Conservation (phyloP, 2,329 filamentous ascomycete species). For the Alternaria triticina region DNA sequence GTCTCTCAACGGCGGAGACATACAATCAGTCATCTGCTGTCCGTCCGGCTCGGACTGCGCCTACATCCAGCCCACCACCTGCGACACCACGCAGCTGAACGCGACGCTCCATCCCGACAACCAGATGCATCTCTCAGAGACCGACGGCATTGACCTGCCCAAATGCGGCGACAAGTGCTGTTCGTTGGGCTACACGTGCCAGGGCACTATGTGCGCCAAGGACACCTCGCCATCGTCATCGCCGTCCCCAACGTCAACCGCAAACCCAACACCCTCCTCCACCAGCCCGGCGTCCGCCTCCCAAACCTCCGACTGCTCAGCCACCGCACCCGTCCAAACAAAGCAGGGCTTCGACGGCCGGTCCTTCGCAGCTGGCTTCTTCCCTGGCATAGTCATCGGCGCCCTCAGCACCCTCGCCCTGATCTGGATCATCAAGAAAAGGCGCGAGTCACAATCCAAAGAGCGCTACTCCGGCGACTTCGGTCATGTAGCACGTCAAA, state of each 20-base stretch:
- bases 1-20: slow-evolving; percentile 62
- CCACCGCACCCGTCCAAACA: slow-evolving; percentile 19
- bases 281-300: slow-evolving; percentile 40
- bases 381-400: slow-evolving; percentile 47
- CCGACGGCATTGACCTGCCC: slow-evolving; percentile 59
- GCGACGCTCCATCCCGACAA: slow-evolving; percentile 62
- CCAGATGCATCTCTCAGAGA: slow-evolving; percentile 70
- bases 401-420: slow-evolving; percentile 39
- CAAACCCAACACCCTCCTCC: slow-evolving; percentile 31
- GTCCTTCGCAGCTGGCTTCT: slow-evolving; percentile 48
- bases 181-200: slow-evolving; percentile 74
- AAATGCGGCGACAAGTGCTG: slow-evolving; percentile 70
- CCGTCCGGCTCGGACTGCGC: slow-evolving; percentile 64
- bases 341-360: slow-evolving; percentile 38
- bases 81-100: slow-evolving; percentile 68
- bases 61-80: slow-evolving; percentile 69
- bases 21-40: slow-evolving; percentile 74
- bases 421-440: slow-evolving; percentile 45
- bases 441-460: slow-evolving; percentile 36
- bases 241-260: slow-evolving; percentile 26
- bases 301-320: slow-evolving; percentile 33
- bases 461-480: slow-evolving; percentile 48
- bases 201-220: slow-evolving; percentile 57
- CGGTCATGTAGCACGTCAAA: slow-evolving; percentile 45
- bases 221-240: slow-evolving; percentile 47